Base-by-base conservation (phyloP, 441 rosid species). In the Syzygium syzygioides region DNA sequence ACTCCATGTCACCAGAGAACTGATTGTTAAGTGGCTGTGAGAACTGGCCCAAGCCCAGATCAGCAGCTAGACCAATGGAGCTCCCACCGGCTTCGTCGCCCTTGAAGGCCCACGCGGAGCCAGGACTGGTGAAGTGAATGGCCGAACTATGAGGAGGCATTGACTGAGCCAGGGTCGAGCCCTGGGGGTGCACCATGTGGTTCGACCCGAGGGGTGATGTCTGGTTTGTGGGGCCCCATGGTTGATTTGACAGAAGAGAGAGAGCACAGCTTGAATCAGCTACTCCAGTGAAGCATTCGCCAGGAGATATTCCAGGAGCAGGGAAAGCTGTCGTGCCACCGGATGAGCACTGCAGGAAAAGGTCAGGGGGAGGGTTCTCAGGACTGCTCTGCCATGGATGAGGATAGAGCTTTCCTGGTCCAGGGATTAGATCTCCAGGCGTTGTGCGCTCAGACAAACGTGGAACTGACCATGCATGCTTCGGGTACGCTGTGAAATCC, bases 161-260 rank as follows among this genome's bases (percentile, higher is more conserved):
- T 59, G 94, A 92, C 87, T 93, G 96, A 91, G 92, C 93, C 89
- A 93, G 57, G 62, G 96, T 90, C 68, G 90, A 91, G 85, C 88
- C 91, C 64, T 92, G 93, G 34, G 91, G 76, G 87, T 91, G 90
- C 90, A 94, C 86, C 87, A 92, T 89, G 93, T 91, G 88, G 64
- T 89, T 91, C 64, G 89, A 80, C 68, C 87, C 90, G 57, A 91
- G 92, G 90, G 92, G 91, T 17, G 92, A 88, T 85, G 90, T 87
- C 87, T 90, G 95, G 90, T 91, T 90, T 60, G 89, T 90, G 41
- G 94, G 91, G 92, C 91, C 93, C 97, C 95, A 93, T 89, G 93
- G 93, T 94, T 94, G 94, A 91, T 95, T 97, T 98, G 99, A 98
- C 99, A 97, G 99, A 97, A 97, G 99, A 98, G 99, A 98, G 99